Evolutionary conservation across 257 asterid genomes (phyloP).

Genomic region (Marsdenia floribunda): DNA sequence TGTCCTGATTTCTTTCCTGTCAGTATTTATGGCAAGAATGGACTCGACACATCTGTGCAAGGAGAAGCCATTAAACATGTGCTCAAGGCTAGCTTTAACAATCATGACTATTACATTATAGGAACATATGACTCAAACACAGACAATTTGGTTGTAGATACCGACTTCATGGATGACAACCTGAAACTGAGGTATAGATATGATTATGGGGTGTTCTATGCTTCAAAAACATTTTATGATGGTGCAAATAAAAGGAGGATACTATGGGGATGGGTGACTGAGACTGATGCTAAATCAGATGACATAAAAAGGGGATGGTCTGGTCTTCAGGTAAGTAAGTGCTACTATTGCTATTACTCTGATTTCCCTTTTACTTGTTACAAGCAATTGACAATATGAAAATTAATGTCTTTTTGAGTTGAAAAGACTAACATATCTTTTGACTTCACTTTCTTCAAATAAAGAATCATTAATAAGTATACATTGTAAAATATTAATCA

Average conservation of each 20-base stretch:
- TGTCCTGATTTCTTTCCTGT: conserved; percentile 80
- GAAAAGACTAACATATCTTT: too few species aligned
- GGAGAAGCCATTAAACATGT: conserved; percentile 46
- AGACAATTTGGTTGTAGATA: conserved; percentile 44
- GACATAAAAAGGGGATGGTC: conserved; percentile 62
- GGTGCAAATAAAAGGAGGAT: conserved; percentile 47
- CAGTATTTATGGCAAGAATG: conserved; percentile 18
- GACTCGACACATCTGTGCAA: conserved; percentile 46
- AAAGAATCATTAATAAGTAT: too few species aligned
- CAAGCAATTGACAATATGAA: too few species aligned
- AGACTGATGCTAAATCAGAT: conserved; percentile 37
- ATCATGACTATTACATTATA: conserved; percentile 49
- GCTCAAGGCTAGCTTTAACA: conserved; percentile 60
- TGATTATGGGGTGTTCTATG: conserved; percentile 73
- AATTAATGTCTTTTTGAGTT: too few species aligned
- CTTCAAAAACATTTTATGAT: conserved; percentile 73
- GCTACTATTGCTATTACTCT: neutral
- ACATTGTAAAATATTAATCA: too few species aligned
- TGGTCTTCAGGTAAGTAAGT: conserved; percentile 24
- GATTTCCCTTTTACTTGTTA: too few species aligned
- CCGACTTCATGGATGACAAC: conserved; percentile 43
- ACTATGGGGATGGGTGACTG: conserved; percentile 79
- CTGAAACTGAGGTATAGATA: conserved; percentile 52
- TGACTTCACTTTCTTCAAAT: too few species aligned
- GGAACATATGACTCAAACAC: conserved; percentile 35